Base-by-base conservation (phyloP, 306 rosid species). In the Prunus campanulata region DNA sequence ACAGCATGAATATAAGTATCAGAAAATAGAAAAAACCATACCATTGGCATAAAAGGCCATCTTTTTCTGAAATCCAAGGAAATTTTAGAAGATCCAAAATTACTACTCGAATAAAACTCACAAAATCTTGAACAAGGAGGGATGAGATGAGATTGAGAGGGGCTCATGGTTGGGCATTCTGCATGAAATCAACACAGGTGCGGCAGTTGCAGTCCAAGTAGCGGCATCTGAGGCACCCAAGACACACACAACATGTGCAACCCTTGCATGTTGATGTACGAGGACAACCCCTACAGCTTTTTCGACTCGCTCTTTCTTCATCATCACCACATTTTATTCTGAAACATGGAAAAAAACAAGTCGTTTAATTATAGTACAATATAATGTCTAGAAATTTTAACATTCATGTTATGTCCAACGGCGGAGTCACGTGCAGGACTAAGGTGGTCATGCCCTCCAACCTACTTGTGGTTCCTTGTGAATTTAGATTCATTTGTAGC, bases 181-280 rank as follows among this genome's bases (percentile, higher is more conserved):
- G 73, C 84, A 89, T 81, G 71, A 75, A 91, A 66, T 89, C 87
- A 1, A 60, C 35, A 76, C 92, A 91, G 5, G 71, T 64, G 4
- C 75, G 90, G 68, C 93, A 87, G 9, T 30, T 46, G 57, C 90
- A 89, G 73, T 87, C 77, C 68, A 52, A 18, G 81, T 79, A 91
- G 35, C 92, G 90, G 80, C 93, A 89, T 68, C 44, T 80, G 60
- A 68, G 64, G 57, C 92, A 91, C 44, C 92, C 92, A 5, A 59
- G 20, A 18, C 92, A 91, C 16, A 75, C 84, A 24, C 90, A 83
- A 11, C 59, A 29, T 1, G 59, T 32, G 85, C 92, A 91, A 30
- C 89, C 93, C 29, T 19, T 8, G 68, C 92, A 86, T 13, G 15
- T 18, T 4, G 82, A 6, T 2, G 42, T 10, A 18, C 78, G 81